A percentile compares a stretch with the other conserved stretches of the same genome.
Conservation (phyloP, 2,329 filamentous ascomycete genomes). For the Coniella vitis region DNA sequence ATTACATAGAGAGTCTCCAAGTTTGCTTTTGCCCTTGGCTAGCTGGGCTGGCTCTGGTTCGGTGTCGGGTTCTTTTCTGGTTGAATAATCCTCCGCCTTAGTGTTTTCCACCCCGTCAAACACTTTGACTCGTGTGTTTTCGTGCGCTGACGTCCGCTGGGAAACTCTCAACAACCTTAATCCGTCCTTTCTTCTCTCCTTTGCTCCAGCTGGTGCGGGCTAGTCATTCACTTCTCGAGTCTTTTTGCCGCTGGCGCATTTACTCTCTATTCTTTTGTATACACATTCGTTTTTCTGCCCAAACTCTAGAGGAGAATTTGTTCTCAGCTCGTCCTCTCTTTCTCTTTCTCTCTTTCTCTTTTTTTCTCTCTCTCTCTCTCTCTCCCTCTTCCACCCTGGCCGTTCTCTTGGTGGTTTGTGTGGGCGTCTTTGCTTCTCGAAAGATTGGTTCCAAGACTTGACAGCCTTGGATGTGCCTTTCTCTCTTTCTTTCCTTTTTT, state of each 20-base stretch:
- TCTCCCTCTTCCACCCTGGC: not conserved
- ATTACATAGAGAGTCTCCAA: too few species aligned
- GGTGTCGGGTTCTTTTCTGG: too few species aligned
- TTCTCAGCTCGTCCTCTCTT: not conserved
- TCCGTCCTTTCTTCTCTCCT: not conserved
- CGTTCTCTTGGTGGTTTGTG: not conserved
- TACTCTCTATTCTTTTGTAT: not conserved
- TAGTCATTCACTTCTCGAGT: conserved; percentile 8
- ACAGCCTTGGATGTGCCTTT: not conserved
- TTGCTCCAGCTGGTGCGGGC: conserved; percentile 11
- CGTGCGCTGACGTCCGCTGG: conserved; percentile 2
- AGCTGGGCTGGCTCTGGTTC: too few species aligned
- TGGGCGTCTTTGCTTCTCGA: not conserved
- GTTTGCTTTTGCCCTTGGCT: too few species aligned
- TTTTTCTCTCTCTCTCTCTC: not conserved
- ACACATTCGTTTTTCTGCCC: not conserved
- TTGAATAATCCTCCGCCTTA: not conserved
- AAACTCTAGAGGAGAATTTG: not conserved
- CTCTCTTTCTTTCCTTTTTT: not conserved
- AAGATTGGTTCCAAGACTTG: too few species aligned
- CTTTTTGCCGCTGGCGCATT: not conserved
- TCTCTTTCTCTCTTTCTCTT: not conserved
- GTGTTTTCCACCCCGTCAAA: not conserved
- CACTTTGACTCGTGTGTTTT: not conserved
- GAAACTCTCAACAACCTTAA: not conserved